Percentiles rank a stretch among this genome's conserved stretches.
phyloP scores from a whole-genome alignment of 257 asterid species.

The Penstemon newberryi region DNA sequence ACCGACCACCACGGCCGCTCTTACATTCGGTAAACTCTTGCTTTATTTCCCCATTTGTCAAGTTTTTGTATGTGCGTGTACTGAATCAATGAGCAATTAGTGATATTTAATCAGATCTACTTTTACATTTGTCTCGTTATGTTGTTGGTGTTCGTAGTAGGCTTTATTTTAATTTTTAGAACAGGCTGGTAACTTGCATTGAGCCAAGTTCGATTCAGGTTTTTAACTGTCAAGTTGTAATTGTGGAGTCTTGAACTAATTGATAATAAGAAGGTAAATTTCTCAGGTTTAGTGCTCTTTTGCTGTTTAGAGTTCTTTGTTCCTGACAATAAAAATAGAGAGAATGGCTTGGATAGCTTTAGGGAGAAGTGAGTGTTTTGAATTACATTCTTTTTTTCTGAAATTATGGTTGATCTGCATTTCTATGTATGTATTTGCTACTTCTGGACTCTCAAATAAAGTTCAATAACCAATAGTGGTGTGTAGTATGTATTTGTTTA shows the following conservation, averaged over 20 bases:
- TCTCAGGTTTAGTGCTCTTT: neutral
- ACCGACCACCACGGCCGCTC: constrained; percentile 55
- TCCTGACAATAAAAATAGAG: neutral
- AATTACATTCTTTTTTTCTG: neutral
- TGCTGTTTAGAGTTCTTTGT: neutral
- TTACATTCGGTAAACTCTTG: constrained; percentile 62
- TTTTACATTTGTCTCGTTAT: constrained; percentile 24
- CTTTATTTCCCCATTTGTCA: constrained; percentile 1
- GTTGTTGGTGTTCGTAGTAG: constrained; percentile 7
- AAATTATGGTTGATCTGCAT: neutral
- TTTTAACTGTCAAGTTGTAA: constrained; percentile 11
- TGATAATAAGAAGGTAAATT: neutral
- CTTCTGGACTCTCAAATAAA: neutral
- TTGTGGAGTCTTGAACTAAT: neutral
- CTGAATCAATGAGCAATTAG: neutral
- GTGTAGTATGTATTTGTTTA: neutral
- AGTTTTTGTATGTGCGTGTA: neutral
- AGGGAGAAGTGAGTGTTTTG: constrained; percentile 3
- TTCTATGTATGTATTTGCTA: neutral
- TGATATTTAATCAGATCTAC: constrained; percentile 43
- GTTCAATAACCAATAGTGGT: neutral
- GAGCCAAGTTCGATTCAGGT: constrained; percentile 9
- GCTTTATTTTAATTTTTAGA: neutral
- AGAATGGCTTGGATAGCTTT: neutral
- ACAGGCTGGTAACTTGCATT: constrained; percentile 22